Percentiles rank a stretch among this genome's conserved stretches.
phyloP scores from a whole-genome alignment of 495 filamentous ascomycete species.

The Hypomontagnella submonticulosa region DNA sequence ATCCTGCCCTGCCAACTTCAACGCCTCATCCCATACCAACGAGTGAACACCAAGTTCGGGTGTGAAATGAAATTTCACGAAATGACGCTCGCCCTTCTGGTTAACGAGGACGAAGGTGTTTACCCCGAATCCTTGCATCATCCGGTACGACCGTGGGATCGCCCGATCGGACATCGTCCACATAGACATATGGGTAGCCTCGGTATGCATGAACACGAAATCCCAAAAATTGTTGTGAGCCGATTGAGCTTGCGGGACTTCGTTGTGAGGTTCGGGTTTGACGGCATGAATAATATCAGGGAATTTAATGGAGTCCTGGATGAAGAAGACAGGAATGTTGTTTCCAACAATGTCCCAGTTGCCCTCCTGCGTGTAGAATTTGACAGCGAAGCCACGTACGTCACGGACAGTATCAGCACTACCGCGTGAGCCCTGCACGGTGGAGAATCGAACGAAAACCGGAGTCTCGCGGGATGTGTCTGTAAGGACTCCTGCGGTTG shows the following conservation, averaged over 20 bases:
- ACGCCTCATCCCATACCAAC: conserved; percentile 87
- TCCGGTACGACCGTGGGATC: conserved; percentile 83
- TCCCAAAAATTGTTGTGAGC: conserved; percentile 76
- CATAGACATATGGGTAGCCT: conserved; percentile 86
- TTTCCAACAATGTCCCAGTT: conserved; percentile 74
- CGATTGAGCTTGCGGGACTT: conserved; percentile 68
- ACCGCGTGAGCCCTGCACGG: conserved; percentile 80
- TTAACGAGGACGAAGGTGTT: conserved; percentile 84
- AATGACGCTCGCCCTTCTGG: conserved; percentile 73
- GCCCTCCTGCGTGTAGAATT: conserved; percentile 74
- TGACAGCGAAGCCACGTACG: conserved; percentile 55
- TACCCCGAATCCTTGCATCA: conserved; percentile 94
- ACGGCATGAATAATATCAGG: conserved; percentile 81
- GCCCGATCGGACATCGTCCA: conserved; percentile 84
- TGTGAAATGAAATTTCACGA: conserved; percentile 86
- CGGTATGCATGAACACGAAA: conserved; percentile 70
- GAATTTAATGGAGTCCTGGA: conserved; percentile 78
- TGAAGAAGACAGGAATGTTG: conserved; percentile 76
- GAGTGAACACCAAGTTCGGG: conserved; percentile 85
- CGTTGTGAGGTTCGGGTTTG: conserved; percentile 86
- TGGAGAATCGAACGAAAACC: conserved; percentile 84
- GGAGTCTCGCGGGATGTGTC: conserved; percentile 84
- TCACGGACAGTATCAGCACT: conserved; percentile 31
- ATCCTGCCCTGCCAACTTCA: conserved; percentile 84
- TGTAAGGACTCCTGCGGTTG: conserved; percentile 76